These are phyloP conservation scores for Fistulinella cinereoalba DNA, from an alignment of 1,284 basidiomycete species.

Conservation along the genomic window DNA sequence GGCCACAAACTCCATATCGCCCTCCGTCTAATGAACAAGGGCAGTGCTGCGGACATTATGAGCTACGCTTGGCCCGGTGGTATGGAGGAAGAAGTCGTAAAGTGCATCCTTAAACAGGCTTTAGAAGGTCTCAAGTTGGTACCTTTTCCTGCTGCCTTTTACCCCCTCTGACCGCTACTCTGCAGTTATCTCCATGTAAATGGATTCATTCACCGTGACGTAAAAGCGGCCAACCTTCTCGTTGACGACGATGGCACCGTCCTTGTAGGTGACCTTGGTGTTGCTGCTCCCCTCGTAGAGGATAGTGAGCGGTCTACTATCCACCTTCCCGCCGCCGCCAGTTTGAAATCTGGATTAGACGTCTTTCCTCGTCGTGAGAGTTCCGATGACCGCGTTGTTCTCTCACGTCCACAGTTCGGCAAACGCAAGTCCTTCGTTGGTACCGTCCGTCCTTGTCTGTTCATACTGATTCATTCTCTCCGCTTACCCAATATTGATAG, in stretches of 20 bases:
- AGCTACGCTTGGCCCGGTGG: constrained; percentile 80
- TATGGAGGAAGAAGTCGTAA: constrained; percentile 83
- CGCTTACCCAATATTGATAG: constrained; percentile 31
- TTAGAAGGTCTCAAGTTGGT: constrained; percentile 79
- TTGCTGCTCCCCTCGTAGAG: constrained; percentile 76
- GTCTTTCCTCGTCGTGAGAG: constrained; percentile 20
- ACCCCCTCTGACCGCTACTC: constrained; percentile 2
- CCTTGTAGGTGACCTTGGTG: constrained; percentile 84
- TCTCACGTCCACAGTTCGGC: constrained; percentile 45
- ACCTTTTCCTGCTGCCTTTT: neutral
- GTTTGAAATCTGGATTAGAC: constrained; percentile 37
- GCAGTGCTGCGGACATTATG: constrained; percentile 85
- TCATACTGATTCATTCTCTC: neutral
- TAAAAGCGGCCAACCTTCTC: constrained; percentile 88
- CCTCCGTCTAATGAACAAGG: constrained; percentile 85
- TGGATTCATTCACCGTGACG: constrained; percentile 85
- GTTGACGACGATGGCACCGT: constrained; percentile 89
- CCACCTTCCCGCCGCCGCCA: constrained; percentile 16
- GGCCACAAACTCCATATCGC: constrained; percentile 85
- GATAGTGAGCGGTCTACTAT: constrained; percentile 43
- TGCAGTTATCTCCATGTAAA: constrained; percentile 81
- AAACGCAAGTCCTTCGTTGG: constrained; percentile 88
- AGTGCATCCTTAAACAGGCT: constrained; percentile 80
- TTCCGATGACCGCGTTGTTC: neutral
- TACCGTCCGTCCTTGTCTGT: constrained; percentile 51